Evolutionary conservation across 164 flowering plant genomes (phyloP), one percentile per base, ranked within the genome.

Genomic region (Vitis cinerea): DNA sequence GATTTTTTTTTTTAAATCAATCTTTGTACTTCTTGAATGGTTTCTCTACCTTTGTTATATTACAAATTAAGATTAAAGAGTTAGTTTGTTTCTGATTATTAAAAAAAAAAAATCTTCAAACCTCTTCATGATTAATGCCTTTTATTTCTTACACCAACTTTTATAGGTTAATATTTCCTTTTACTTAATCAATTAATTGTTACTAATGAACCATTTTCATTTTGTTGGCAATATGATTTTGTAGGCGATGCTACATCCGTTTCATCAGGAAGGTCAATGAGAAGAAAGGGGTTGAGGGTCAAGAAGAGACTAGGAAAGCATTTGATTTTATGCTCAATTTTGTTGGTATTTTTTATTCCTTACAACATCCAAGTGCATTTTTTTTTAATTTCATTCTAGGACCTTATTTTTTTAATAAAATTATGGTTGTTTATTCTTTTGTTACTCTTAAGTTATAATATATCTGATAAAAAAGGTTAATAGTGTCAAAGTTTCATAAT

Each of bases 231-330:
- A 31, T 72, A 4, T 64, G 70, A 29, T 30, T 68, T 60, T 85
- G 72, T 72, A 94, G 98, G 99, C 84, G 91, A 61, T 91, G 97
- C 85, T 95, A 95, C 74, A 95, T 95, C 61, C 92, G 94, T 58
- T 95, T 90, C 79, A 92, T 95, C 55, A 83, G 90, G 79, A 92
- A 90, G 78, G 87, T 79, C 29, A 91, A 95, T 83, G 96, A 92
- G 54, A 91, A 83, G 81, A 95, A 84, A 77, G 99, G 97, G 16
- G 69, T 73, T 44, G 98, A 95, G 79, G 98, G 98, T 65, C 89
- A 83, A 67, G 99, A 91, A 78, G 99, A 95, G 83, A 92, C 98
- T 10, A 88, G 87, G 78, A 95, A 89, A 79, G 97, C 99, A 70
- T 92, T 80, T 84, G 98, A 92, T 63, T 95, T 92, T 84, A 92